Evolutionary conservation across 768 basidiomycete species (phyloP).

Genomic region (Strobilomyces confusus): DNA sequence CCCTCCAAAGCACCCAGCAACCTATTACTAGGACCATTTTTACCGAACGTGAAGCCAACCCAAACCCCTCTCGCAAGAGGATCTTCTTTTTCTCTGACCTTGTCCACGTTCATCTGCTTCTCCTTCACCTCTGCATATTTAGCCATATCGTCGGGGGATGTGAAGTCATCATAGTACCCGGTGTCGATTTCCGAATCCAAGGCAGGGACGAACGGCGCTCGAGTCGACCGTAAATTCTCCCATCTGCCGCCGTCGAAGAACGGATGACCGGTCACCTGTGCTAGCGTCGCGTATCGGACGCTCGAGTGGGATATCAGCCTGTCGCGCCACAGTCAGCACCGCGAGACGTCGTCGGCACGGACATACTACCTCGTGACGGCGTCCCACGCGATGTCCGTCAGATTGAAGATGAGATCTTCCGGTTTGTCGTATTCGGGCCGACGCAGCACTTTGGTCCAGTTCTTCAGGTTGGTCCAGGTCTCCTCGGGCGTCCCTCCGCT

Average conservation of each 20-base stretch:
- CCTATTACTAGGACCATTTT: constrained; percentile 65
- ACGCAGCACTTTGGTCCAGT: constrained; percentile 91
- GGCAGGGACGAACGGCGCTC: constrained; percentile 90
- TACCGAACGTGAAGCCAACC: constrained; percentile 91
- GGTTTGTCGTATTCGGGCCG: constrained; percentile 93
- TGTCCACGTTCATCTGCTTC: constrained; percentile 93
- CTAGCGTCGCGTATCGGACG: constrained; percentile 69
- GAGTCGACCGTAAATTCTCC: constrained; percentile 69
- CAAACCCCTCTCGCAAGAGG: constrained; percentile 68
- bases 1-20: constrained; percentile 25
- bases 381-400: constrained; percentile 92
- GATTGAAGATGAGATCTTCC: constrained; percentile 95
- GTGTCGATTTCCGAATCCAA: constrained; percentile 94
- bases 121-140: constrained; percentile 98
- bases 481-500: constrained; percentile 94
- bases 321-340: constrained; percentile 2
- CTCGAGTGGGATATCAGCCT: constrained; percentile 88
- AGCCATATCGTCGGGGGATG: constrained; percentile 88
- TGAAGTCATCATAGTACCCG: constrained; percentile 92
- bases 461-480: constrained; percentile 98
- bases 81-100: constrained; percentile 86
- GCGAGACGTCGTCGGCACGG: neutral
- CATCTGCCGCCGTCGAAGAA: constrained; percentile 81
- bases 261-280: constrained; percentile 69
- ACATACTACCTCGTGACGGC: constrained; percentile 82